These are phyloP conservation scores for Podaxis sp. DNA, from an alignment of 768 basidiomycete genomes.

Conservation along the genomic window DNA sequence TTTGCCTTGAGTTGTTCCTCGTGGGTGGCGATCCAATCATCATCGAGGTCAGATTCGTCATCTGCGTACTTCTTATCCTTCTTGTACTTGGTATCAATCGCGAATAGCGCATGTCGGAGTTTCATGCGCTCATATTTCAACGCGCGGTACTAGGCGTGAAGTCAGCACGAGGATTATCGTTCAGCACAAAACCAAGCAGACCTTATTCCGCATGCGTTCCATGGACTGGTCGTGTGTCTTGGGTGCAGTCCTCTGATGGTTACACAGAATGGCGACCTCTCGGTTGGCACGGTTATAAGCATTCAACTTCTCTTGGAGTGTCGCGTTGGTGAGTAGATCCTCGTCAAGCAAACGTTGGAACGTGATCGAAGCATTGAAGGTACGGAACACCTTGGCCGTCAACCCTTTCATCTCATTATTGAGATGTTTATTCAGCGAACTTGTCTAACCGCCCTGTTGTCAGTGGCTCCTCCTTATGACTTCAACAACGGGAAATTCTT, in stretches of 20 bases:
- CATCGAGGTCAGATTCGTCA: conserved; percentile 92
- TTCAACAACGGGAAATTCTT: conserved; percentile 31
- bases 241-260: conserved; percentile 94
- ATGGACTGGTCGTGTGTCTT: conserved; percentile 93
- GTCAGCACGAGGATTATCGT: conserved; percentile 14
- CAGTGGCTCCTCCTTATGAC: conserved; percentile 20
- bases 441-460: conserved; percentile 53
- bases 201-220: conserved; percentile 93
- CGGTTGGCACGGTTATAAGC: conserved; percentile 98
- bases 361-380: conserved; percentile 96
- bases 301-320: conserved; percentile 94
- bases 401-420: conserved; percentile 94
- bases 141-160: conserved; percentile 62
- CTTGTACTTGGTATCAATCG: conserved; percentile 74
- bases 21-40: conserved; percentile 82
- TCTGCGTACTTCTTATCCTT: conserved; percentile 76
- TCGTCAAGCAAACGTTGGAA: conserved; percentile 90
- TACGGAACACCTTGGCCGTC: conserved; percentile 99
- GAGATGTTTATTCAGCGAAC: conserved; percentile 87
- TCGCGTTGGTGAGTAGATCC: conserved; percentile 55
- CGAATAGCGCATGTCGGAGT: conserved; percentile 84
- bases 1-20: conserved; percentile 77
- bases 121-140: conserved; percentile 99
- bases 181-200: conserved; percentile 26
- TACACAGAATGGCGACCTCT: conserved; percentile 95